Evolutionary conservation across 208 protist species (phyloP), one percentile per base, ranked within the genome.

Genomic region (Leishmania amazonensis): DNA sequence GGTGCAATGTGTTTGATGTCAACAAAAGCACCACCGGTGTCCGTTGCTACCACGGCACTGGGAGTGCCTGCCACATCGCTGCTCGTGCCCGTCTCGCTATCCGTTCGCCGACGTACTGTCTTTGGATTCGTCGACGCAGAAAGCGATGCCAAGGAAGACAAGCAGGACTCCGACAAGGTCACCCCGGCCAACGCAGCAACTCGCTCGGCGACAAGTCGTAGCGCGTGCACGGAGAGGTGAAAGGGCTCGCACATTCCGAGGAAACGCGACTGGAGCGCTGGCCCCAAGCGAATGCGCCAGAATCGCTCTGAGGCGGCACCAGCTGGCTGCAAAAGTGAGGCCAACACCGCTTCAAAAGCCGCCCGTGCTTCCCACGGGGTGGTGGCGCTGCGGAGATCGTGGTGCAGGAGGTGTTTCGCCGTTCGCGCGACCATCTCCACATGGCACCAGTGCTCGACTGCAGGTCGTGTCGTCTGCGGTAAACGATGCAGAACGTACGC

Each of bases 401-500:
- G 76, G 19, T 83, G 77, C 3, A 98, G 87, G 47, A 98, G 57
- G 68, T 88, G 86, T 51, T 87, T 85, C 35, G 91, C 90, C 24
- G 88, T 87, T 19, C 95, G 87, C 51, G 93, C 92, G 58, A 96
- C 88, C 67, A 98, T 88, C 76, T 98, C 93, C 21, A 95, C 83
- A 60, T 96, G 88, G 64, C 85, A 80, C 76, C 91, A 94, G 75
- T 94, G 91, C 81, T 84, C 87, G 24, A 91, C 86, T n/a, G 83
- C 85, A 60, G 88, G 84, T 3, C 85, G 79, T 9, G 93, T 80
- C 1, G 83, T 28, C 21, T 75, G n/a, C 4, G 93, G 89, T 7
- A 98, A 78, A 13, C 93, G 89, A 77, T 93, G 81, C 85, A 95
- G 95, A 19, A 98, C 95, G 87, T 91, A 98, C 8, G 91, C 88